Evolutionary conservation across 768 basidiomycete genomes (phyloP), one percentile per base, ranked within the genome.

Genomic region (Trametes cinnabarina): DNA sequence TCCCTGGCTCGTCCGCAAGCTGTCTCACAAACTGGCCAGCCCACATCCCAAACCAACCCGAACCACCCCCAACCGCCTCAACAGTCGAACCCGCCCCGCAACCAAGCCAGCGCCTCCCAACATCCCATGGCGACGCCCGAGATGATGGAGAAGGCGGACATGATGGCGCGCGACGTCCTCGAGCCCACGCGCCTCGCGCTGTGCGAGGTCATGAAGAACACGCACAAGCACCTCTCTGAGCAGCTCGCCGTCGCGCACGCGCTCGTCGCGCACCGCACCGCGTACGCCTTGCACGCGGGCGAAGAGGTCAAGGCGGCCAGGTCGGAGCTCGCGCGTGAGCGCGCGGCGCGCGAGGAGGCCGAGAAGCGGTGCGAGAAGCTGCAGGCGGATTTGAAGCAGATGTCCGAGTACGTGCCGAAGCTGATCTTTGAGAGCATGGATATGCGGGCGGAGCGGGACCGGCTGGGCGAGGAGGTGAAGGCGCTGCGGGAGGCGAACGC

Each of bases 381-480:
- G 30, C 10, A 43, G 22, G 26, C 11, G 34, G 52, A 42, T 15
- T 4, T 25, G 32, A 12, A 20, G 23, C 34, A 19, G 47, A 25
- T 59, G 47, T 20, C 22, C n/a, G 51, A 37, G 41, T 39, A 50
- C 30, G 2, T 59, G 40, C 52, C 58, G 34, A 54, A 30, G 51
- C 9, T 59, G 15, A 3, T 59, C 22, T 1, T 42, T 2, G 58
- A 59, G 7, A 30, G 15, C n/a, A 43, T 25, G 17, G 47, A 55
- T 15, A 10, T 44, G 22, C 19, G 47, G 32, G 25, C 20, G 12
- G 47, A 54, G 20, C 50, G 52, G 4, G 50, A 40, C 10, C 32
- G 11, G 25, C 19, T 56, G 17, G 8, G 6, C 7, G 19, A 7
- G 35, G 54, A 61, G 53, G 17, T 51, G n/a, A 20, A 15, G 30